Conservation (phyloP, 2,329 filamentous ascomycete genomes). For the Botryosphaeria dothidea region DNA sequence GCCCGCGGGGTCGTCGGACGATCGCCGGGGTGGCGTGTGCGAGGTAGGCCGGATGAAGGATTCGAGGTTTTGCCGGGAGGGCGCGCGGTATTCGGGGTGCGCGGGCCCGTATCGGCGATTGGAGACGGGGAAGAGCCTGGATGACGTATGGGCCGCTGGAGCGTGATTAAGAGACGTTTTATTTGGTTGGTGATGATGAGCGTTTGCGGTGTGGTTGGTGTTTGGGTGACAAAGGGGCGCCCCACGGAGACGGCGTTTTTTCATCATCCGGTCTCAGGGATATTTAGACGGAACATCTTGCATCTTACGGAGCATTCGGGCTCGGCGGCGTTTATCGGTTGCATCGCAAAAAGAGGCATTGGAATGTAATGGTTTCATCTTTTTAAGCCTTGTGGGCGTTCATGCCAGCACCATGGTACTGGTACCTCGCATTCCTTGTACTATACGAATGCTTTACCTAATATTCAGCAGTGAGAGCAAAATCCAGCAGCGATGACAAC, state of each 20-base stretch:
- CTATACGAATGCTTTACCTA: no score
- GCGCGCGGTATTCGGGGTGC: background rate
- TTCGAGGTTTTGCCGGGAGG: background rate
- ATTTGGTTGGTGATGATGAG: background rate
- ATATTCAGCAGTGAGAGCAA: no score
- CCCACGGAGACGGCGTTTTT: background rate
- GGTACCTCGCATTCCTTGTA: no score
- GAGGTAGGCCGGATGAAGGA: background rate
- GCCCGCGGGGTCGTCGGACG: background rate
- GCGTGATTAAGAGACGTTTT: background rate
- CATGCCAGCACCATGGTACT: no score
- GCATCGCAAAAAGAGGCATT: background rate
- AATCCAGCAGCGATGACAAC: no score
- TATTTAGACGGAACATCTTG: background rate
- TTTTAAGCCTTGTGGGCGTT: background rate
- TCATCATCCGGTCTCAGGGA: background rate
- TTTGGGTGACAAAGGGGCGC: background rate
- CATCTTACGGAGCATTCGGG: background rate
- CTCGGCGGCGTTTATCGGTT: background rate
- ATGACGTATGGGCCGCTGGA: background rate
- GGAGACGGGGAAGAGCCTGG: background rate
- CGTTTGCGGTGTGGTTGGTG: background rate
- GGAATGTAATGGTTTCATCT: background rate
- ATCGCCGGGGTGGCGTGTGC: background rate
- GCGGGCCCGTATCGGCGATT: background rate